These are phyloP conservation scores for Blastobotrys buckinghamii DNA, from an alignment of 1,139 yeast species.

Conservation along the genomic window DNA sequence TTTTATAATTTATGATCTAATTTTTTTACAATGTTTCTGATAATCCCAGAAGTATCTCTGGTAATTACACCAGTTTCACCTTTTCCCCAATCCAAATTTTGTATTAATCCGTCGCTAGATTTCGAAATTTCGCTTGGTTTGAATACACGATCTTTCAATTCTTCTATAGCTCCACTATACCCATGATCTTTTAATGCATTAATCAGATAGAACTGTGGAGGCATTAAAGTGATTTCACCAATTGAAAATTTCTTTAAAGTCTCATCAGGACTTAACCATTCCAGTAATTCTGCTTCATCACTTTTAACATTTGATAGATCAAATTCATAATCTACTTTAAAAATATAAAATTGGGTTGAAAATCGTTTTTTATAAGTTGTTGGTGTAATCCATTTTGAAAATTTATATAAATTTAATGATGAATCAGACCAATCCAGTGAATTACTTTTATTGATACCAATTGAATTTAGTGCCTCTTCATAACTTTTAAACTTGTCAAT, in stretches of 20 bases:
- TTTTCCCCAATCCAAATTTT: constrained; percentile 29
- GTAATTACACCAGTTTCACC: constrained; percentile 27
- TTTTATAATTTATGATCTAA: constrained; percentile 16
- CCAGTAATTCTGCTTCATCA: constrained; percentile 22
- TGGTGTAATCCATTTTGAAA: constrained; percentile 32
- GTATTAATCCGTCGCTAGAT: constrained; percentile 21
- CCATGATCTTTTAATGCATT: constrained; percentile 21
- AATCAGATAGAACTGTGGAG: constrained; percentile 31
- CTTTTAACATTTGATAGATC: constrained; percentile 15
- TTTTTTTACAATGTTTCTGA: constrained; percentile 22
- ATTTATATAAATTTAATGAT: constrained; percentile 1
- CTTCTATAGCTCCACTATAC: constrained; percentile 15
- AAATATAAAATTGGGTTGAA: constrained; percentile 29
- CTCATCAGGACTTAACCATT: constrained; percentile 29
- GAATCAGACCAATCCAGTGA: constrained; percentile 16
- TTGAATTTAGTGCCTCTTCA: constrained; percentile 16
- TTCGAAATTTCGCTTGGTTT: constrained; percentile 20
- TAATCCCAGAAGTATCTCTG: constrained; percentile 19
- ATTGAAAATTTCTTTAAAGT: constrained; percentile 22
- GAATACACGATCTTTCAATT: constrained; percentile 20
- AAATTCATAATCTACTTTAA: constrained; percentile 17
- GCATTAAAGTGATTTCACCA: constrained; percentile 27
- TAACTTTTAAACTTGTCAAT: constrained; percentile 14
- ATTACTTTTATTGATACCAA: constrained; percentile 8
- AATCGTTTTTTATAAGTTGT: constrained; percentile 23